Evolutionary conservation across 495 filamentous ascomycete species (phyloP).

Genomic region (Hypomontagnella submonticulosa): DNA sequence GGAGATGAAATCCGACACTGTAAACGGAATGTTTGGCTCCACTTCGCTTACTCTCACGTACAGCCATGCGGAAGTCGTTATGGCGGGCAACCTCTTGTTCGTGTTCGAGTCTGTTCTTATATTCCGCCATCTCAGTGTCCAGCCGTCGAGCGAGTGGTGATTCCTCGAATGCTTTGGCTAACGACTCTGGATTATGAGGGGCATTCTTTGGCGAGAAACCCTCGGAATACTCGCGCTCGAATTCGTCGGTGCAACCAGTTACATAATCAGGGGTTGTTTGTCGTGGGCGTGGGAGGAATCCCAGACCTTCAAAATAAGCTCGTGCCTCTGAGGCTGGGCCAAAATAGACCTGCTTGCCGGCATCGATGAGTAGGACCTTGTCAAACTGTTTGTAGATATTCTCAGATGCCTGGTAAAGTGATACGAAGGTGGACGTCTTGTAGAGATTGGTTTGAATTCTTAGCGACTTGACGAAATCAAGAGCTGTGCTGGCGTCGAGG

Average conservation of each 20-base stretch:
- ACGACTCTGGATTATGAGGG: slow-evolving; percentile 70
- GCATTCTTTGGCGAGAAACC: slow-evolving; percentile 70
- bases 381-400: slow-evolving; percentile 89
- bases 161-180: slow-evolving; percentile 74
- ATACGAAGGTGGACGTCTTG: slow-evolving; percentile 81
- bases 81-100: slow-evolving; percentile 68
- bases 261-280: slow-evolving; percentile 90
- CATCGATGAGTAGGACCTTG: slow-evolving; percentile 85
- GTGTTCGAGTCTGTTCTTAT: slow-evolving; percentile 67
- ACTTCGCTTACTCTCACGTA: slow-evolving; percentile 79
- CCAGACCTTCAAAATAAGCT: slow-evolving; percentile 82
- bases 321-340: slow-evolving; percentile 76
- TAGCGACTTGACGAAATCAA: slow-evolving; percentile 77
- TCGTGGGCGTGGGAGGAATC: slow-evolving; percentile 80
- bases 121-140: slow-evolving; percentile 72
- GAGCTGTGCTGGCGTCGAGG: slow-evolving; percentile 83
- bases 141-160: slow-evolving; percentile 68
- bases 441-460: slow-evolving; percentile 82
- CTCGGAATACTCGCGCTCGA: slow-evolving; percentile 78
- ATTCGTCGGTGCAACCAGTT: slow-evolving; percentile 84
- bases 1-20: slow-evolving; percentile 79
- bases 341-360: slow-evolving; percentile 82
- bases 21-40: slow-evolving; percentile 79
- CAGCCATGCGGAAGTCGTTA: slow-evolving; percentile 81
- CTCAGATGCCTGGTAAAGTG: slow-evolving; percentile 85